Evolutionary conservation across 305 asterid genomes (phyloP).

Genomic region (Ajuga reptans): DNA sequence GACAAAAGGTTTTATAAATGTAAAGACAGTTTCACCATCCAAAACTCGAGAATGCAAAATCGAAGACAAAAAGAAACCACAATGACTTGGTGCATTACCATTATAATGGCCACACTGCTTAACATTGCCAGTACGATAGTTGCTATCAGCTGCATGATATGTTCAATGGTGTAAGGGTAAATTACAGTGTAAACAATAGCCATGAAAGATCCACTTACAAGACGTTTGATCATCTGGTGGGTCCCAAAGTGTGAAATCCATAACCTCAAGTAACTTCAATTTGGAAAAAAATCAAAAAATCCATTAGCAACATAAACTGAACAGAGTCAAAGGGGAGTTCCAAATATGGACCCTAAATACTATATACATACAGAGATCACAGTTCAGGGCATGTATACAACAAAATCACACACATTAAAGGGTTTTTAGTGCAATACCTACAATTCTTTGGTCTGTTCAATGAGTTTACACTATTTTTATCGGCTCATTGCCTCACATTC

Average conservation of each 20-base stretch:
- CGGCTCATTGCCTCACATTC: not conserved
- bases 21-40: not conserved
- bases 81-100: not conserved
- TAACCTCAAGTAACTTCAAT: constrained; percentile 22
- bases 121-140: not conserved
- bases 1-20: constrained; percentile 1
- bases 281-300: constrained; percentile 18
- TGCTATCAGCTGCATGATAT: constrained; percentile 12
- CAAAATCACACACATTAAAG: not conserved
- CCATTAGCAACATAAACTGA: constrained; percentile 8
- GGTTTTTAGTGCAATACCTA: not conserved
- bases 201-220: constrained; percentile 13
- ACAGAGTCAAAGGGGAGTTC: not conserved
- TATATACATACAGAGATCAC: not conserved
- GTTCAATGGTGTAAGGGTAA: not conserved
- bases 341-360: not conserved
- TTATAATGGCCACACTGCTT: not conserved
- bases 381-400: not conserved
- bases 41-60: constrained; percentile 2
- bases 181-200: not conserved
- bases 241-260: constrained; percentile 55
- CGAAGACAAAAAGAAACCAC: not conserved
- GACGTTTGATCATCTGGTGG: constrained; percentile 24
- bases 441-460: not conserved
- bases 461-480: not conserved